phyloP scores from a whole-genome alignment of 352 stramenopile genomes.

The Phytopythium aichiense region DNA sequence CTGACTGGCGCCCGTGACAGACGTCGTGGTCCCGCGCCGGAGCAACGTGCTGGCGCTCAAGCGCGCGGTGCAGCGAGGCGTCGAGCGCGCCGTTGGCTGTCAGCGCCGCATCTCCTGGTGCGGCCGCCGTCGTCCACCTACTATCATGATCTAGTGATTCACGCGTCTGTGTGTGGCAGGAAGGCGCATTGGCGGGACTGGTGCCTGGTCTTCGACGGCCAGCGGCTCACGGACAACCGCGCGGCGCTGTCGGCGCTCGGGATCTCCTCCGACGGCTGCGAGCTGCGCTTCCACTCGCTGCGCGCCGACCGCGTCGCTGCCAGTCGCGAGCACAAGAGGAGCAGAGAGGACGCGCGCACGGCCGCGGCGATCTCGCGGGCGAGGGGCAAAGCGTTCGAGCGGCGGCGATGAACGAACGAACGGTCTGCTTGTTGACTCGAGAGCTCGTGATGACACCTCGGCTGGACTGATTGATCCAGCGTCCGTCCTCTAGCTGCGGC shows the following conservation, averaged over 20 bases:
- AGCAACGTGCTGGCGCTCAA: slow-evolving; percentile 7
- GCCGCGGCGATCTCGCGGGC: background rate
- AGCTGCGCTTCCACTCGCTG: slow-evolving; percentile 9
- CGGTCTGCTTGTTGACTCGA: background rate
- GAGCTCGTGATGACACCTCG: background rate
- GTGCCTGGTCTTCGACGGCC: slow-evolving; percentile 9
- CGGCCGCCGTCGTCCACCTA: background rate
- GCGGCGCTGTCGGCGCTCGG: slow-evolving; percentile 8
- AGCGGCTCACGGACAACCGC: slow-evolving; percentile 11
- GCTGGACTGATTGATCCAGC: background rate
- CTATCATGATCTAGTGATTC: too few relatives aligned
- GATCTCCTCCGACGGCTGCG: slow-evolving; percentile 11
- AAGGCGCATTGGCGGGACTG: slow-evolving; percentile 19
- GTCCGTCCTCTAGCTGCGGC: background rate
- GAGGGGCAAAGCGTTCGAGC: background rate
- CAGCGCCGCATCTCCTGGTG: slow-evolving; percentile 4
- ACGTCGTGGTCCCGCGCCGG: slow-evolving; percentile 6
- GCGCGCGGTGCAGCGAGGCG: slow-evolving; percentile 2
- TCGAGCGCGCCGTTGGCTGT: background rate
- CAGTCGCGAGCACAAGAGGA: background rate
- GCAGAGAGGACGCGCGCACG: background rate
- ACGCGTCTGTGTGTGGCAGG: slow-evolving; percentile 3
- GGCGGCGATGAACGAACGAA: background rate
- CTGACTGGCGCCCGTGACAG: background rate
- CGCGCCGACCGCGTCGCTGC: slow-evolving; percentile 1